Evolutionary conservation across 23 red algal genomes (phyloP), one percentile per base, ranked within the genome.

Genomic region (Gracilaria domingensis): DNA sequence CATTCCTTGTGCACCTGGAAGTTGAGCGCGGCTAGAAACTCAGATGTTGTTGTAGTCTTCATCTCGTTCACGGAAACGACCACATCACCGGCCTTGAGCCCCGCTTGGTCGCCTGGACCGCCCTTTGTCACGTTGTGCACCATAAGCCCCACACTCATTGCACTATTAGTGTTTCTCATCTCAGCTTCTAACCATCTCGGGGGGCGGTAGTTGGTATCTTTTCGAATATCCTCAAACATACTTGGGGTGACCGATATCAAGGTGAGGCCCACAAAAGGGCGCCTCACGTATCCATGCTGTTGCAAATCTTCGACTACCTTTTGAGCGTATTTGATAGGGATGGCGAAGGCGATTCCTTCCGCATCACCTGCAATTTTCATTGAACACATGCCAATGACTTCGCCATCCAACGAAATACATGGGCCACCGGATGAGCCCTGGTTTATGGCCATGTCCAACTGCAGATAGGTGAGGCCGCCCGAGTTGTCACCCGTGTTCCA

Each of bases 391-490:
- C 96, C 96, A 38, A 98, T 85, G 6, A 98, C 96, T 67, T 95
- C 86, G 55, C 96, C 96, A 83, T 98, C 96, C 49, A 98, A 83
- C 37, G 94, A 92, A 54, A 98, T 81, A 51, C 94, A 86, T 39
- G 96, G 96, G 21, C 96, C 96, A 56, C 96, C 96, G 23, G 89
- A 93, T 42, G 89, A 95, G n/a, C 96, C 96, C 77, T 95, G 85
- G 66, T 98, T 98, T 60, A 98, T 98, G 55, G 96, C 96, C 33
- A 93, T 92, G 74, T 98, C 96, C 25, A 93, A 74, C 85, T 98
- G 96, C 83, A 98, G 81, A 38, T 95, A 98, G 8, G 96, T 93
- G 45, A 93, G 62, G n/a, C 92, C 90, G 8, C 85, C 96, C 21
- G 86, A 89, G 34, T 25, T 61, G 48, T 79, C 73, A 20, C 86